Percentiles rank a stretch among this genome's conserved stretches.
Conservation (phyloP, 2,329 filamentous ascomycete genomes). For the Beauveria caledonica region DNA sequence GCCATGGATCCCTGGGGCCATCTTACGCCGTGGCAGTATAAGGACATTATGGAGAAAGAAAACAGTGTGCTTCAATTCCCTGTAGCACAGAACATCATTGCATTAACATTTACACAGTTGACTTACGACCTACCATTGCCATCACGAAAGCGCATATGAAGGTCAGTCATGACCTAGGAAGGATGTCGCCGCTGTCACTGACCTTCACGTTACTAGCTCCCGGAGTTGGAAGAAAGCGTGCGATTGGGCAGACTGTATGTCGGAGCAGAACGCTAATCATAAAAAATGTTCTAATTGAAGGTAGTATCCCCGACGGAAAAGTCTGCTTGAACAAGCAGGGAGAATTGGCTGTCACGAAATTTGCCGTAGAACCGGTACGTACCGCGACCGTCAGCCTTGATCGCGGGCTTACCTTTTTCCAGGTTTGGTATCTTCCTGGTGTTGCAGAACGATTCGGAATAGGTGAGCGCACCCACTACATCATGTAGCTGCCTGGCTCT, state of each 20-base stretch:
- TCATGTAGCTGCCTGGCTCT: neutral
- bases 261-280: conserved; percentile 13
- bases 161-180: conserved; percentile 21
- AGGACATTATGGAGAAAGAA: conserved; percentile 67
- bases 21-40: conserved; percentile 74
- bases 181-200: neutral
- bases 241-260: conserved; percentile 62
- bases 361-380: conserved; percentile 88
- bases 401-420: conserved; percentile 5
- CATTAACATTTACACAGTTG: conserved; percentile 39
- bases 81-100: neutral
- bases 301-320: conserved; percentile 65
- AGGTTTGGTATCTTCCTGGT: conserved; percentile 74
- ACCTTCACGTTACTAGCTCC: conserved; percentile 42
- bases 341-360: conserved; percentile 89
- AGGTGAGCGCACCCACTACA: conserved; percentile 35
- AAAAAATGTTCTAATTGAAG: neutral
- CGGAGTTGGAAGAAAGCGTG: conserved; percentile 86
- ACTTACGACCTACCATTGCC: conserved; percentile 84
- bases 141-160: conserved; percentile 93
- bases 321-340: conserved; percentile 81
- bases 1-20: conserved; percentile 96
- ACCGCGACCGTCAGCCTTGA: conserved; percentile 22
- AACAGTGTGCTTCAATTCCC: conserved; percentile 38
- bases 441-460: conserved; percentile 92